Evolutionary conservation across 306 rosid species (phyloP), one percentile per base, ranked within the genome.

Genomic region (Castanea crenata): DNA sequence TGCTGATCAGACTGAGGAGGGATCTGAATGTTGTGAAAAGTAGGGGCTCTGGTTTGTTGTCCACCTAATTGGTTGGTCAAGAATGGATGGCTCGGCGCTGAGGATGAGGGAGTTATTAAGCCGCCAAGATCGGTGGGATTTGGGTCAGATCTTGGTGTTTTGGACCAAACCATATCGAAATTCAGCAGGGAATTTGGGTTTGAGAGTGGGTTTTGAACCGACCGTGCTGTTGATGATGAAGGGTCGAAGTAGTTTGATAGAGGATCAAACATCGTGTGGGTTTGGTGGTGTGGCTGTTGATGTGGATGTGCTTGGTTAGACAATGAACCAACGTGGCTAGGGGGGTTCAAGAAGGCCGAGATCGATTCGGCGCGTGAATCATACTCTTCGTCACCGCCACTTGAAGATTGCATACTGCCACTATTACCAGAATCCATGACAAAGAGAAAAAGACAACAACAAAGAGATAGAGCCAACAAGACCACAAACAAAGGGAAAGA

Each of bases 371-470:
- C 88, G 82, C 97, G 92, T 88, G 98, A 95, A 71, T 95, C 96
- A 78, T 90, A 89, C 80, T 91, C 97, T 3, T 95, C 97, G 1
- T 91, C 99, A 29, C 88, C 98, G 58, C 98, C 92, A 61, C 99
- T 95, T 3, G 98, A 93, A 25, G 98, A 93, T 64, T 93, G 98
- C 78, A 95, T 78, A 76, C 99, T 95, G 2, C 93, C 97, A 85
- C 94, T 95, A 79, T 91, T 91, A 6, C 83, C 89, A 1, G 98
- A 95, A 88, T 95, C 99, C 99, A 95, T 90, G 21, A 64, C 56
- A 34, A 15, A 74, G 5, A 62, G 61, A 41, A 34, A 57, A 19
- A 68, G 58, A 41, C 46, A 41, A 41, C 46, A 41, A 41, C 46
- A 41, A 41, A 8, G 46, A 41, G 46, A 41, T 8, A 41, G 10